phyloP scores from a whole-genome alignment of 164 flowering plant species.

The Magnolia sinica region DNA sequence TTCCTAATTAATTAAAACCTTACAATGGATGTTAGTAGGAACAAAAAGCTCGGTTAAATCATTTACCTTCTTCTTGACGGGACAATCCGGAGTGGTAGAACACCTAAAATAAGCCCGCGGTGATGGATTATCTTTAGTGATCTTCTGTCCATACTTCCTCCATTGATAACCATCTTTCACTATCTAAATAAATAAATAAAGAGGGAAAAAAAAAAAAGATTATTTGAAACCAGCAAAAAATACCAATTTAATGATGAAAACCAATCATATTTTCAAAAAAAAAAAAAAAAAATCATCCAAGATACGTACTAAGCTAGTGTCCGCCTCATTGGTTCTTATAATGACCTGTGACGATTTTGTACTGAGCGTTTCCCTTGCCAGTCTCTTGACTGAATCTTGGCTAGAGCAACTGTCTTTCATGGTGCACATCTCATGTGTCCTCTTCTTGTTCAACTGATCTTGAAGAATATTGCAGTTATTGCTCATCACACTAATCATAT shows the following conservation, averaged over 20 bases:
- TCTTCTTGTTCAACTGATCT: constrained; percentile 5
- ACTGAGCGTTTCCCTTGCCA: not conserved
- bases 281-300: not conserved
- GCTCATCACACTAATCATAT: constrained; percentile 18
- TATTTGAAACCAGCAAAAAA: not conserved
- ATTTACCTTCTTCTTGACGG: constrained; percentile 54
- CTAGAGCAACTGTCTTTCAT: not conserved
- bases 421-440: not conserved
- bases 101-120: constrained; percentile 58
- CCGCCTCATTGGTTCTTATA: constrained; percentile 16
- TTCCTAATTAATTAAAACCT: no score
- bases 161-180: constrained; percentile 61
- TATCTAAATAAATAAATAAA: constrained; percentile 20
- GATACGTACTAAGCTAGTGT: constrained; percentile 28
- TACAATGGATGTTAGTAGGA: no score
- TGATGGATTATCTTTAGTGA: constrained; percentile 48
- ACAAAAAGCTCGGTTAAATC: not conserved
- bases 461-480: constrained; percentile 22
- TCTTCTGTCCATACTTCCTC: constrained; percentile 66
- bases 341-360: constrained; percentile 19
- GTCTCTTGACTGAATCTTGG: constrained; percentile 18
- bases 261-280: not conserved
- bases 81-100: constrained; percentile 44
- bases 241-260: not conserved
- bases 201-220: no score